phyloP scores from a whole-genome alignment of 805 yeast genomes.

The Saccharomycopsis synnaedendra region DNA sequence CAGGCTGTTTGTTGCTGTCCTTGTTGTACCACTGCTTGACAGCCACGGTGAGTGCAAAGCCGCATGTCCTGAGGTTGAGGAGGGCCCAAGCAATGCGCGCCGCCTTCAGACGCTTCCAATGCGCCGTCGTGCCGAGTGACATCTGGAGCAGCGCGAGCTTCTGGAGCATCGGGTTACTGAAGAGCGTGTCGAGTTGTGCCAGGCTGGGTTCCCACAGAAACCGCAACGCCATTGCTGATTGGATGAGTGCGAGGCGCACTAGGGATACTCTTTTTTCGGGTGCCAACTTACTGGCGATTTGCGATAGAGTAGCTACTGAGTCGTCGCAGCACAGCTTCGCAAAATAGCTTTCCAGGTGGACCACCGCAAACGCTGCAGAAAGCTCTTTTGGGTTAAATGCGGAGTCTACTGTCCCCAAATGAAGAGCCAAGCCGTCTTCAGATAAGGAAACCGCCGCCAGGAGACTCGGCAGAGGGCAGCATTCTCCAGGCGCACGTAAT shows the following conservation, averaged over 20 bases:
- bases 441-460: no score
- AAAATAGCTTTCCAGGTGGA: constrained; percentile 64
- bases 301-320: constrained; percentile 28
- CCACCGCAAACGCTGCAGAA: constrained; percentile 44
- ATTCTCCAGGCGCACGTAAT: no score
- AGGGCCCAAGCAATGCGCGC: constrained; percentile 15
- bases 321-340: constrained; percentile 61
- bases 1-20: constrained; percentile 4
- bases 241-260: constrained; percentile 29
- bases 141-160: constrained; percentile 60
- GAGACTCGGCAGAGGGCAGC: no score
- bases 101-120: constrained; percentile 9
- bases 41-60: constrained; percentile 14
- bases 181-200: constrained; percentile 65
- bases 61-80: constrained; percentile 10
- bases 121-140: constrained; percentile 37
- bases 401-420: no score
- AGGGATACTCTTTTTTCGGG: constrained; percentile 21
- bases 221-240: constrained; percentile 65
- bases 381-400: no score
- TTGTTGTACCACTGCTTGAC: constrained; percentile 14
- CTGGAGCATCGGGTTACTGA: constrained; percentile 71
- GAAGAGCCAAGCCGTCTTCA: no score
- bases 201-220: constrained; percentile 58
- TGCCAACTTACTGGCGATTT: constrained; percentile 35